Base-by-base conservation (phyloP, 352 stramenopile species). In the Pythium volutum region DNA sequence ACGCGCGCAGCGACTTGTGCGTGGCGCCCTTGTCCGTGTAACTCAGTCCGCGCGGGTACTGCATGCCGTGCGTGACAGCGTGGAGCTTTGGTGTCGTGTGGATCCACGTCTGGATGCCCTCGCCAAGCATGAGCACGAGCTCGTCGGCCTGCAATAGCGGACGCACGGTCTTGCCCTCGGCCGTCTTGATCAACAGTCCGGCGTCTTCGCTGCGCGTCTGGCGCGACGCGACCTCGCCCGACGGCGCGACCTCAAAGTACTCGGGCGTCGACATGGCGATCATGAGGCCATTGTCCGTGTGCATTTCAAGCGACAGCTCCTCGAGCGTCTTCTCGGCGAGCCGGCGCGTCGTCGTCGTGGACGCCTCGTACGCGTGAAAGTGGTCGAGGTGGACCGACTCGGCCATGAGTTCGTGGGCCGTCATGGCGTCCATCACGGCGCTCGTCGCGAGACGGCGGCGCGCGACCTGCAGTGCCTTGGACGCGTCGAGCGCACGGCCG, bases 81-180 rank as follows among this genome's bases (percentile, higher is more conserved):
- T 72, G 79, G 34, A 91, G 68, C 14, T 69, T 66, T 3, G 76
- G 81, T 9, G 51, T 75, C 23, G 83, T 88, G 58, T 74, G 52
- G 55, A 93, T 78, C 82, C 82, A 94, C 45, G 89, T 67, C 51
- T 83, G 73, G 51, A 88, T 86, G 2, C 80, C 84, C 39, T 81
- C 82, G 42, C 84, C 84, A 2, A 90, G 59, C 84, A 94, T 94
- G 50, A 94, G 71, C 66, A 94, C 73, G 34, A 94, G 73, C 50
- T 94, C 84, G 62, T 91, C 79, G 0, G 71, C 62, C 29, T 87
- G 65, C 20, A 91, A 67, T n/a, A 86, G 55, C 0, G 82, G 82
- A 15, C 74, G 79, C 51, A 90, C 79, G 15, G 75, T 73, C 57
- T 88, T 70, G 20, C 79, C 78, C 18, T 71, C 67, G 15, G 68